Percentiles rank a stretch among this genome's conserved stretches.
phyloP scores from a whole-genome alignment of 2,329 filamentous ascomycete species.

The Pezicula radicicola region DNA sequence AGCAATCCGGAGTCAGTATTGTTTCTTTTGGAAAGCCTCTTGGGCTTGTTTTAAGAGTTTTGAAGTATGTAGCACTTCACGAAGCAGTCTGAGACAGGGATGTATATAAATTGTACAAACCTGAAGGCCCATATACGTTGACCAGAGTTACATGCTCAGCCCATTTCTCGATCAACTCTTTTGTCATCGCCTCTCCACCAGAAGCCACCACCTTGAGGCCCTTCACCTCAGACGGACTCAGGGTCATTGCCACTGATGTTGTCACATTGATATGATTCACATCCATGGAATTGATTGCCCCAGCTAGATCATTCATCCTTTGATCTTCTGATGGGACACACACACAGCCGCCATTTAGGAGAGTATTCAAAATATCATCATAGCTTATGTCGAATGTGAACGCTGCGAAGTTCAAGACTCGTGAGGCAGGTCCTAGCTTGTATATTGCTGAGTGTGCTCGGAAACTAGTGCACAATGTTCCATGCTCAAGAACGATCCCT shows the following conservation, averaged over 20 bases:
- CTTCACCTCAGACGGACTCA: neutral
- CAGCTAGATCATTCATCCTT: constrained; percentile 4
- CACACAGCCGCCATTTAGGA: constrained; percentile 4
- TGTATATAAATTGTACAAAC: too few species aligned
- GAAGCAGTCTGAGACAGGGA: constrained; percentile 44
- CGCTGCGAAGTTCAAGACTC: constrained; percentile 1
- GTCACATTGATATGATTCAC: constrained; percentile 4
- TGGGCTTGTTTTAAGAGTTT: constrained; percentile 39
- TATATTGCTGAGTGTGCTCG: neutral
- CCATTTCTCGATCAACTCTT: constrained; percentile 44
- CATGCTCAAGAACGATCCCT: neutral
- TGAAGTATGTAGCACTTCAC: too few species aligned
- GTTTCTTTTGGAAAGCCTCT: constrained; percentile 1
- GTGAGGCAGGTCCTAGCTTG: neutral
- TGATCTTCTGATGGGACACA: constrained; percentile 6
- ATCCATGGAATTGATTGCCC: constrained; percentile 1
- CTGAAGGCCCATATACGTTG: constrained; percentile 67
- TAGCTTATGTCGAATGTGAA: constrained; percentile 6
- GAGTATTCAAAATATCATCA: constrained; percentile 7
- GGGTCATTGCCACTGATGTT: constrained; percentile 1
- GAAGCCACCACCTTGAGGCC: neutral
- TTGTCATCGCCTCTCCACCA: constrained; percentile 41
- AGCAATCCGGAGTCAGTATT: constrained; percentile 6
- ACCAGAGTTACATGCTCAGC: constrained; percentile 29
- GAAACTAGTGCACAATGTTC: neutral